Base-by-base conservation (phyloP, 1,284 basidiomycete genomes). In the Microbotryum intermedium region DNA sequence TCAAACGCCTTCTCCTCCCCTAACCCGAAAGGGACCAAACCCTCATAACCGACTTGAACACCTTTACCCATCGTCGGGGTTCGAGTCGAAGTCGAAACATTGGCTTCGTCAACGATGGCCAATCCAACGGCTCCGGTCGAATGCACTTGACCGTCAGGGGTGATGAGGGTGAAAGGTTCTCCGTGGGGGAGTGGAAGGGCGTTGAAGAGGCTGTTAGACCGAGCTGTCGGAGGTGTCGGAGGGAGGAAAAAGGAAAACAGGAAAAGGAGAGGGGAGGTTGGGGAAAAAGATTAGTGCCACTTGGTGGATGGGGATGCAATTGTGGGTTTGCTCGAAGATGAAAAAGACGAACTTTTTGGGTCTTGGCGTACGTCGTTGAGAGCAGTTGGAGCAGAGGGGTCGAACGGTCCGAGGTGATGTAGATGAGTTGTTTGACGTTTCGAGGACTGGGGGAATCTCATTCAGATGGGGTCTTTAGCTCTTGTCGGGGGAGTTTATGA, bases 131-230 rank as follows among this genome's bases (percentile, higher is more conserved):
- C 66, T 0, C 66, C 66, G 0, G 46, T 29, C 21, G 59, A 50
- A 8, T 39, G 28, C 0, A 39, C 13, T 13, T 48, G 10, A 8
- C 21, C n/a, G 10, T 51, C 53, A 39, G 45, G n/a, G 44, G 39
- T 23, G 47, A 63, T 65, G 29, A 67, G 61, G 5, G 58, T 51
- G 57, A 50, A 67, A 0, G 66, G 58, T 1, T 30, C 30, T 10
- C 47, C 39, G 56, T 25, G 2, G 55, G 30, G 0, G 66, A 65
- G 44, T 67, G 66, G 50, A 67, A 67, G 1, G 66, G 66, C 0
- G 66, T 67, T n/a, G 62, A 65, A 11, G 61, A 50, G 8, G 59
- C 61, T 30, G 60, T 45, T 18, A 67, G 55, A 20, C 66, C 66
- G 28, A 57, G 18, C 66, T 67, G 50, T 1, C 1, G 16, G 2